Percentiles rank a stretch among this genome's conserved stretches.
Evolutionary conservation across 257 asterid genomes (phyloP).

Genomic region (Datura wrightii): DNA sequence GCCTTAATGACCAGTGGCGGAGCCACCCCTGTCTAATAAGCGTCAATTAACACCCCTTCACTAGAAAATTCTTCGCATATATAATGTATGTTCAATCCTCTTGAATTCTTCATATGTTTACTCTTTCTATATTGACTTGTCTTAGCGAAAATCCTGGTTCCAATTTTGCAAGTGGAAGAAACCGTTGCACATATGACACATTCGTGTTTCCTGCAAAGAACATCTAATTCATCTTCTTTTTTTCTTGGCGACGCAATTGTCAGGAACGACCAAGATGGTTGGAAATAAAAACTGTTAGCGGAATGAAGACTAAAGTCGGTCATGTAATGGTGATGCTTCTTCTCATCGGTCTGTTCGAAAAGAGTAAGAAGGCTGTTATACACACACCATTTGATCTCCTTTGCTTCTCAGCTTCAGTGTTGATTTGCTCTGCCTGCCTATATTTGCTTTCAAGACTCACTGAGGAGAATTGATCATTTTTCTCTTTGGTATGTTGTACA

Average conservation of each 20-base stretch:
- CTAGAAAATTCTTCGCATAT: not conserved
- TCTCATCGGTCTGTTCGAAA: conserved; percentile 85
- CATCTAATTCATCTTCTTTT: not conserved
- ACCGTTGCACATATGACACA: not conserved
- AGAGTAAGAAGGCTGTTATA: conserved; percentile 83
- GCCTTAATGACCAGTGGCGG: not conserved
- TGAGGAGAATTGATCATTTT: conserved; percentile 17
- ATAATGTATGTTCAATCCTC: not conserved
- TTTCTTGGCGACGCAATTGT: not conserved
- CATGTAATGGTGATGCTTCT: conserved; percentile 96
- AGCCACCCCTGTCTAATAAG: not conserved
- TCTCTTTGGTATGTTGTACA: not conserved
- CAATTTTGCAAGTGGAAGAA: not conserved
- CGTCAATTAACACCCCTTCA: no score
- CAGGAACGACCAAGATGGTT: conserved; percentile 94
- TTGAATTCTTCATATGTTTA: not conserved
- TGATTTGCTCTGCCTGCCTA: conserved; percentile 79
- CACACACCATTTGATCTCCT: conserved; percentile 81
- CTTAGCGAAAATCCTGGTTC: not conserved
- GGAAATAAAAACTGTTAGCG: conserved; percentile 79
- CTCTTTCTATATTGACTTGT: no score
- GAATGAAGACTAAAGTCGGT: conserved; percentile 85
- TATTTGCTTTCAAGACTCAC: conserved; percentile 77
- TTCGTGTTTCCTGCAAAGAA: not conserved
- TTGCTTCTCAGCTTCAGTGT: conserved; percentile 83